Evolutionary conservation across 1,139 yeast genomes (phyloP).

Genomic region (Sugiyamaella grinbergsii): DNA sequence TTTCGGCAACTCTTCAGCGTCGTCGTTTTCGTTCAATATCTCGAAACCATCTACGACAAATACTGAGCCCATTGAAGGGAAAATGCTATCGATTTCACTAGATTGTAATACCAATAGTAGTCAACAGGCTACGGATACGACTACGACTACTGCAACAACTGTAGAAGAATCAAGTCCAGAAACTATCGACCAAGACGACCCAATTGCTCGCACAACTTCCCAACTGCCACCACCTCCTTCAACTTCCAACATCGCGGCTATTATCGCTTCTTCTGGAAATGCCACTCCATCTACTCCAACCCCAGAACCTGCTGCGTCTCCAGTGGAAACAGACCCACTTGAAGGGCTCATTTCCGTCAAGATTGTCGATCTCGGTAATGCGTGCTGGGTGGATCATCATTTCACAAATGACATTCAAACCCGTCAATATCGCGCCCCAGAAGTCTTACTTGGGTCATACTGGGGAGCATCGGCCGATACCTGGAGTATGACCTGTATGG

Average conservation of each 20-base stretch:
- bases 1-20: conserved; percentile 17
- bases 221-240: conserved; percentile 3
- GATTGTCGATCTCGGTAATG: conserved; percentile 85
- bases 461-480: conserved; percentile 88
- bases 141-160: background rate
- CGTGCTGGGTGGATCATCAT: conserved; percentile 72
- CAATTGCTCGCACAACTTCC: background rate
- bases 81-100: conserved; percentile 31
- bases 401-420: conserved; percentile 86
- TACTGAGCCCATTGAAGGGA: conserved; percentile 29
- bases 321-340: conserved; percentile 13
- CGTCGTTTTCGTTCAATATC: conserved; percentile 7
- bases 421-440: conserved; percentile 83
- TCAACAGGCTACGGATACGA: conserved; percentile 13
- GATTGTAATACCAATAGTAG: conserved; percentile 17
- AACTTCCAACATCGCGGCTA: conserved; percentile 3
- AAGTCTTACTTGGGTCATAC: conserved; percentile 62
- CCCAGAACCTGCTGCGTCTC: conserved; percentile 12
- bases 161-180: no score
- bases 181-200: conserved; percentile 6
- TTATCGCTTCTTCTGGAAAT: conserved; percentile 13
- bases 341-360: conserved; percentile 52
- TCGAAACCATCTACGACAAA: conserved; percentile 13
- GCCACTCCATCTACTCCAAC: conserved; percentile 14
- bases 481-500: conserved; percentile 82